Base-by-base conservation (phyloP, 768 basidiomycete species). In the Boletus subparvulus region DNA sequence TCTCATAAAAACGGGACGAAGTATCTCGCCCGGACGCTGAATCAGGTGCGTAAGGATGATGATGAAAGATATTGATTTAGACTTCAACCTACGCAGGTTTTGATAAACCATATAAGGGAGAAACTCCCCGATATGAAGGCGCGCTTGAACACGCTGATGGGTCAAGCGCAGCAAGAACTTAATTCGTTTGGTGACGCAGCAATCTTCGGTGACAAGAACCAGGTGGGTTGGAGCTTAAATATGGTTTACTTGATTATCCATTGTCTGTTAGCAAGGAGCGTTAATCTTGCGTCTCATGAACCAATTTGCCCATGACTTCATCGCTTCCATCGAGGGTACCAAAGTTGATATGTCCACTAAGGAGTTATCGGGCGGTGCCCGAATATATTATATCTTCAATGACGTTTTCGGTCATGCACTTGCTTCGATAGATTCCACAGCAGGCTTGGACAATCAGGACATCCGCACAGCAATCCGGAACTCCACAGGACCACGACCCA, bases 121-220 rank as follows among this genome's bases (percentile, higher is more conserved):
- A 99, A 98, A 74, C 81, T 99, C 37, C 97, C 97, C 0, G 97
- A 99, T 73, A 98, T 99, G 97, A 99, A 99, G 73, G 97, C 97
- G 16, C 83, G 94, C 19, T 76, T 99, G 57, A 99, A 98, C 69
- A 99, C 97, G 3, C 76, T 98, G 24, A 98, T 98, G 92, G 95
- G 96, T 16, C 97, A 99, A 75, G 94, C 97, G 9, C 96, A 98
- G 69, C 97, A 99, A 71, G 97, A 99, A 72, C 82, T 99, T 42
- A 92, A 93, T 73, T 88, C 94, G 6, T 98, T 97, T 67, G 97
- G 97, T 19, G 97, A 97, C 67, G 82, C 91, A 12, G 93, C 93
- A 3, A 82, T 92, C 66, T 90, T 91, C 59, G 96, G 94, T 6
- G 94, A 95, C 76, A 86, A 86, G 64, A 94, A 97, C 69, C 88